Evolutionary conservation across 306 rosid genomes (phyloP), one percentile per base, ranked within the genome.

Genomic region (Vigna reflexopilosa): DNA sequence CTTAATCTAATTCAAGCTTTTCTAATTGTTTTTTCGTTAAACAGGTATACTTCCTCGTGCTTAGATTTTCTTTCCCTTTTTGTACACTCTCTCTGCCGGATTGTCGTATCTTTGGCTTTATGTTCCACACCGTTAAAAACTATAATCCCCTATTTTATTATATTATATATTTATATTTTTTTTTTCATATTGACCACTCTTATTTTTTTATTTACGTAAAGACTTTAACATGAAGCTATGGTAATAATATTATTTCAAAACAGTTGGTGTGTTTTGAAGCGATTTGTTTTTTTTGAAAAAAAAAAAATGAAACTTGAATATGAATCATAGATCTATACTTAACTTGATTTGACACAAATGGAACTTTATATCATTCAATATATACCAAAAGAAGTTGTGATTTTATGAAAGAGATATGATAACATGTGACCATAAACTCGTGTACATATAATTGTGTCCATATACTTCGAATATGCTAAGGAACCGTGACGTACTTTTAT

Each of bases 31-130:
- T 71, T 61, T 44, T 32, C 36, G 45, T 15, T 68, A 77, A 36
- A 65, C 58, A 45, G 38, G 6, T 58, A 14, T 19, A 11, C 63
- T 57, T 32, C 49, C 32, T 24, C 76, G 47, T 58, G 65, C 55
- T 6, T 64, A 70, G 79, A 83, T 79, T 70, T 45, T 62, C 81
- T 83, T 83, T 52, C 81, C 78, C 49, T 7, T 42, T 79, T 62
- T 0, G 78, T 51, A 62, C 34, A 30, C 34, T 4, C 13, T 45
- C 40, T 42, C 51, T 79, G 70, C 78, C 22, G 32, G 62, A 7
- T 61, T 69, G 32, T 32, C 55, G 24, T 28, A 52, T 64, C 70
- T 76, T 51, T 62, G 11, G 49, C 49, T 62, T 45, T 36, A 20
- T 72, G 4, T 45, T 1, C 10, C 12, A 16, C 59, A 59, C 17